Percentiles rank a stretch among this genome's conserved stretches.
These are phyloP conservation scores for Paratinospora sagittata DNA, from an alignment of 164 flowering plant species.

Conservation along the genomic window DNA sequence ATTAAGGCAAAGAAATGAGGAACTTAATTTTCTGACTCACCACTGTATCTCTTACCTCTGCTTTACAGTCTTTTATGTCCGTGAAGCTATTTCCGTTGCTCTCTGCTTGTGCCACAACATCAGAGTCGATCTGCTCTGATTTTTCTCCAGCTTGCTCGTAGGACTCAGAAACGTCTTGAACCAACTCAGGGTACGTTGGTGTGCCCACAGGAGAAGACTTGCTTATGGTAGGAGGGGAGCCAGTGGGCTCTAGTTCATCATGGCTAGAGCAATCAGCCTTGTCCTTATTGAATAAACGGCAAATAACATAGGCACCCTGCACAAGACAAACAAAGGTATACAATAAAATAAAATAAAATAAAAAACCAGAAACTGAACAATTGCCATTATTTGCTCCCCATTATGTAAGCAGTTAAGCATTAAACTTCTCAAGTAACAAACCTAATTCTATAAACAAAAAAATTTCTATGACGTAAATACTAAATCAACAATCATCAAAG, in stretches of 20 bases:
- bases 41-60: conserved; percentile 25
- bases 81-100: conserved; percentile 18
- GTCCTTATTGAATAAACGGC: conserved; percentile 67
- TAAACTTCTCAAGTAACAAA: too few relatives aligned
- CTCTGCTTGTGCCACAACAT: conserved; percentile 13
- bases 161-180: conserved; percentile 17
- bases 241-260: conserved; percentile 42
- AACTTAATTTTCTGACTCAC: conserved; percentile 17
- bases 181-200: conserved; percentile 27
- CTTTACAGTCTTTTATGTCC: conserved; percentile 24
- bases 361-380: too few relatives aligned
- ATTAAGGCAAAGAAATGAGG: neutral
- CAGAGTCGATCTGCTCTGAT: conserved; percentile 9
- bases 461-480: too few relatives aligned
- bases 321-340: neutral
- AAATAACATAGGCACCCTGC: conserved; percentile 32
- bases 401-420: too few relatives aligned
- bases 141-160: conserved; percentile 15
- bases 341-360: neutral
- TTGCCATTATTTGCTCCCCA: too few relatives aligned
- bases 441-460: too few relatives aligned
- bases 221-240: conserved; percentile 31
- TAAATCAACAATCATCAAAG: too few relatives aligned
- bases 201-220: conserved; percentile 30
- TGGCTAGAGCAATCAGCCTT: conserved; percentile 30